phyloP scores from a whole-genome alignment of 2,329 filamentous ascomycete genomes.

The Metarhizium sp. region DNA sequence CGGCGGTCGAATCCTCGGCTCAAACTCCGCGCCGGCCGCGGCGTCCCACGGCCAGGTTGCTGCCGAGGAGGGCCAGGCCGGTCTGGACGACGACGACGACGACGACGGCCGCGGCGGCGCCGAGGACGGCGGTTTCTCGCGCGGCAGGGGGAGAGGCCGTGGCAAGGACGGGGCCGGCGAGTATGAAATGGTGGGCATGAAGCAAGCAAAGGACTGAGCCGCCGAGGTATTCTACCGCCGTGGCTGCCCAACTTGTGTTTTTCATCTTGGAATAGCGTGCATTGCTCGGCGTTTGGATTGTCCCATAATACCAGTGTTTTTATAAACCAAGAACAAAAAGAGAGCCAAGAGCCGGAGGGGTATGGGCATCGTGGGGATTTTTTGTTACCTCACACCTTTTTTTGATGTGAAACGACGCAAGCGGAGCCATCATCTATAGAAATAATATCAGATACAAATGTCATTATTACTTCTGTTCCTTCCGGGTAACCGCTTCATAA shows the following conservation, averaged over 20 bases:
- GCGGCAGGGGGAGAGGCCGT: conserved; percentile 41
- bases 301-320: neutral
- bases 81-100: conserved; percentile 5
- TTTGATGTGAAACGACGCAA: neutral
- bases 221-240: neutral
- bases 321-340: neutral
- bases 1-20: conserved; percentile 35
- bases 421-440: neutral
- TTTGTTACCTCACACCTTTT: too few species aligned
- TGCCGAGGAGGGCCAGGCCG: conserved; percentile 13
- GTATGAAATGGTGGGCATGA: conserved; percentile 57
- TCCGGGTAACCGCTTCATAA: too few species aligned
- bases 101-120: too few species aligned
- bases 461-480: neutral
- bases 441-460: neutral
- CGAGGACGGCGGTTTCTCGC: conserved; percentile 28
- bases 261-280: conserved; percentile 18
- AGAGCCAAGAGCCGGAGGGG: too few species aligned
- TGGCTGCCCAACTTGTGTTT: neutral
- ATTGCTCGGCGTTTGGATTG: conserved; percentile 23
- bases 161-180: conserved; percentile 46
- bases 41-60: conserved; percentile 13
- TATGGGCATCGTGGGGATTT: too few species aligned
- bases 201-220: conserved; percentile 13
- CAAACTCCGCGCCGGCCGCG: conserved; percentile 10